Evolutionary conservation across 805 yeast genomes (phyloP).

Genomic region (Yamadazyma paraphyllophila): DNA sequence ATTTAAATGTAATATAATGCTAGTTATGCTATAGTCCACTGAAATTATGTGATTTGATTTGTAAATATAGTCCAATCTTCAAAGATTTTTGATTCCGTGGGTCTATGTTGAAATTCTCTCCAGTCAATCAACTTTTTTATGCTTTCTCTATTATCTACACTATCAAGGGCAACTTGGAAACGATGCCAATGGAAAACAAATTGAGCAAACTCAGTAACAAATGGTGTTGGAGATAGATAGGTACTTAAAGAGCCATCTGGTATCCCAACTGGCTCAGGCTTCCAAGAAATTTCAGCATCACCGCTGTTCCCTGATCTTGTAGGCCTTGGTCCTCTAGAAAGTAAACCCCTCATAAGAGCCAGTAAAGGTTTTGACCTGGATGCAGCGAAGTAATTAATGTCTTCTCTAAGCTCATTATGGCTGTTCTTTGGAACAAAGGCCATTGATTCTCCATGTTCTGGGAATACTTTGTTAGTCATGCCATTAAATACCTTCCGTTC

Average conservation of each 20-base stretch:
- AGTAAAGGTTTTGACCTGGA: conserved; percentile 37
- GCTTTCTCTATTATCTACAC: conserved; percentile 15
- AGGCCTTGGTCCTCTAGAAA: conserved; percentile 16
- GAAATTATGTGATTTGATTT: too few species aligned
- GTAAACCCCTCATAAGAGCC: conserved; percentile 25
- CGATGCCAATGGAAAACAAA: conserved; percentile 30
- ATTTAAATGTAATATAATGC: conserved; percentile 27
- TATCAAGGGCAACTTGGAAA: conserved; percentile 28
- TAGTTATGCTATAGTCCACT: background rate
- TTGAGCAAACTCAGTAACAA: conserved; percentile 32
- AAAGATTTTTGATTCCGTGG: background rate
- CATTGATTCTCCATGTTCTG: background rate
- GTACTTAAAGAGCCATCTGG: conserved; percentile 34
- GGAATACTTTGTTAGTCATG: background rate
- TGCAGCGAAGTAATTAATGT: conserved; percentile 23
- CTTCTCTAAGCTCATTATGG: conserved; percentile 13
- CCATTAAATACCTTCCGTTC: conserved; percentile 22
- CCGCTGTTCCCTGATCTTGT: conserved; percentile 14
- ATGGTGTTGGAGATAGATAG: conserved; percentile 24
- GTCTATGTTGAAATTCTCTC: conserved; percentile 31
- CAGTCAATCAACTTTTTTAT: conserved; percentile 30
- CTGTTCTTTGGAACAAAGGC: background rate
- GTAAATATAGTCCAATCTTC: too few species aligned
- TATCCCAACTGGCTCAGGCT: conserved; percentile 25
- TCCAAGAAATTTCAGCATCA: conserved; percentile 9